Evolutionary conservation across 2,329 filamentous ascomycete species (phyloP), one percentile per base, ranked within the genome.

Genomic region (Zasmidium cellare): DNA sequence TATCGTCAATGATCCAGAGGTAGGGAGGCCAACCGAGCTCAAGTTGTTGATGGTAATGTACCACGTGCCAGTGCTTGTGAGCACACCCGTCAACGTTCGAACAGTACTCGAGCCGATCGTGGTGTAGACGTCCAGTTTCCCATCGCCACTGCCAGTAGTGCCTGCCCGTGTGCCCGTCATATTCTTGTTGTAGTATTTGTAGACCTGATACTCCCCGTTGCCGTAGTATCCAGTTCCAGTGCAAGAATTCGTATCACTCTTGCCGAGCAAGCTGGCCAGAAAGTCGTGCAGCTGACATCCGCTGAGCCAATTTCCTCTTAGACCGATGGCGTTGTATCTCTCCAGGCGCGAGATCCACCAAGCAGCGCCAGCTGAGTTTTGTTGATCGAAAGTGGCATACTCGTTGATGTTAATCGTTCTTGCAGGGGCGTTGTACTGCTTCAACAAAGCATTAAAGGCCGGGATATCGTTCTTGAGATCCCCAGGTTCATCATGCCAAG

Each of bases 331-430:
- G 55, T 80, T 72, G 64, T 75, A 68, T 0, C 80, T 73, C 58
- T 82, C 80, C 1, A 82, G 73, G 22, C 76, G 77, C 1, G 75
- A 66, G 31, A 82, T 78, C 70, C 75, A 82, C 71, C 74, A 82
- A 0, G 74, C 79, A 1, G 74, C 69, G 3, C 69, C 72, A 0
- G 74, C 67, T 0, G 79, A 75, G 9, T 75, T 69, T 54, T 82
- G 76, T 60, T 82, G 76, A 6, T 60, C 60, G 19, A 65, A 70
- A 1, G 64, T 66, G 2, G 70, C 79, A 59, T 82, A 82, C 60
- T 82, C 80, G 59, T 82, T 81, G 64, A 82, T 74, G 58, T 80
- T 79, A 35, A 80, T 70, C 0, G 70, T 69, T 9, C 46, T 38
- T 2, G 45, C 28, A 1, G 50, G 58, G 16, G 52, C 52, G 12